A percentile compares a stretch with the other conserved stretches of the same genome.
Conservation (phyloP, 768 basidiomycete species). For the Galerina sulciceps region DNA sequence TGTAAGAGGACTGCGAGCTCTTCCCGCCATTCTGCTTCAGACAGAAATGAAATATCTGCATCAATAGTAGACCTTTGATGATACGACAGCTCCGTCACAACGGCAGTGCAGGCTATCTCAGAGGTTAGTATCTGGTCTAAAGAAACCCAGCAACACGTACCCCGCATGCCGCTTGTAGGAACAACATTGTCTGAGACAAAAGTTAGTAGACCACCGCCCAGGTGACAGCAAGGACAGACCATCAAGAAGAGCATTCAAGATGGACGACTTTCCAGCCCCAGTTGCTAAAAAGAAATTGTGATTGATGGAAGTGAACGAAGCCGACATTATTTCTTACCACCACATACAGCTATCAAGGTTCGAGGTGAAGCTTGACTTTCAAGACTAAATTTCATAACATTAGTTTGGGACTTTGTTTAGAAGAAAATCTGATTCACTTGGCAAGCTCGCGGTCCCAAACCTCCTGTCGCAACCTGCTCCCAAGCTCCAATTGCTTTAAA, state of each 20-base stretch:
- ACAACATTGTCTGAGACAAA: slow-evolving; percentile 55
- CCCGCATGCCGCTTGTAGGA: slow-evolving; percentile 69
- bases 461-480: slow-evolving; percentile 58
- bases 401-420: neutral
- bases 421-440: slow-evolving; percentile 37
- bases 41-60: slow-evolving; percentile 63
- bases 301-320: neutral
- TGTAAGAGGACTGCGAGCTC: slow-evolving; percentile 58
- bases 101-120: slow-evolving; percentile 62
- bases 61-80: slow-evolving; percentile 59
- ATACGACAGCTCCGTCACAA: slow-evolving; percentile 64
- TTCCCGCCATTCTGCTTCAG: slow-evolving; percentile 57
- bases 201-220: neutral
- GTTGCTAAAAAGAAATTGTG: slow-evolving; percentile 42
- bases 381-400: slow-evolving; percentile 37
- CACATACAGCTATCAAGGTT: slow-evolving; percentile 69
- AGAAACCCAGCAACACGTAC: slow-evolving; percentile 30
- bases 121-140: neutral
- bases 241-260: slow-evolving; percentile 64
- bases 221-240: slow-evolving; percentile 34
- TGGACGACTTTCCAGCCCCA: slow-evolving; percentile 65
- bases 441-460: slow-evolving; percentile 61
- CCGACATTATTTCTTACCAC: slow-evolving; percentile 40
- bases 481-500: slow-evolving; percentile 49
- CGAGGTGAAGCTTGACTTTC: slow-evolving; percentile 53